phyloP scores from a whole-genome alignment of 371 early-diverging fungal genomes.

The Lichtheimia ornata region DNA sequence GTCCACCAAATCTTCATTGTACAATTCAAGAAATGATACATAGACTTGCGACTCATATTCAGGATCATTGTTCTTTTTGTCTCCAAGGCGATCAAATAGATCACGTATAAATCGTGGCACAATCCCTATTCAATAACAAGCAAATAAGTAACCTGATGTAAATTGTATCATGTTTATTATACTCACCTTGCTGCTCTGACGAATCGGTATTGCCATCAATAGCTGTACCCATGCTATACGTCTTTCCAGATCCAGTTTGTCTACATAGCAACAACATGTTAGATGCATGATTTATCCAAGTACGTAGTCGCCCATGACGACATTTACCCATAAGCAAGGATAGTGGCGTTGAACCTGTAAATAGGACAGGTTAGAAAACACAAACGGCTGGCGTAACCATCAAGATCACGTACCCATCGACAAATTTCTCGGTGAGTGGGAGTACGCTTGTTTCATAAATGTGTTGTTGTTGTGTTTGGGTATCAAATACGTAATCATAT shows the following conservation, averaged over 20 bases:
- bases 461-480: conserved; percentile 63
- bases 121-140: conserved; percentile 58
- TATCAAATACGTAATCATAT: conserved; percentile 85
- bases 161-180: neutral
- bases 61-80: conserved; percentile 9
- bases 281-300: neutral
- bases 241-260: conserved; percentile 45
- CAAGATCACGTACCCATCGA: conserved; percentile 75
- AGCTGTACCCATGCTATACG: conserved; percentile 29
- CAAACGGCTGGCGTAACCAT: neutral
- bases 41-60: conserved; percentile 58
- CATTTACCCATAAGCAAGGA: conserved; percentile 26
- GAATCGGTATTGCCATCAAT: conserved; percentile 25
- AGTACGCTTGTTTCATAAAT: conserved; percentile 74
- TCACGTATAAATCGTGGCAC: conserved; percentile 84
- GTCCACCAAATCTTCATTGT: conserved; percentile 96
- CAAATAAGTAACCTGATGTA: neutral
- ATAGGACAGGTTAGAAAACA: conserved; percentile 2
- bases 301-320: neutral
- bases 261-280: conserved; percentile 8
- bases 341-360: conserved; percentile 26
- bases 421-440: conserved; percentile 78
- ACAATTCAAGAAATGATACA: conserved; percentile 91
- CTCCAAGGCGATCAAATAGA: conserved; percentile 54
- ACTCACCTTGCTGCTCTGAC: conserved; percentile 19